Base-by-base conservation (phyloP, 1,139 yeast species). In the Pichia sp. region DNA sequence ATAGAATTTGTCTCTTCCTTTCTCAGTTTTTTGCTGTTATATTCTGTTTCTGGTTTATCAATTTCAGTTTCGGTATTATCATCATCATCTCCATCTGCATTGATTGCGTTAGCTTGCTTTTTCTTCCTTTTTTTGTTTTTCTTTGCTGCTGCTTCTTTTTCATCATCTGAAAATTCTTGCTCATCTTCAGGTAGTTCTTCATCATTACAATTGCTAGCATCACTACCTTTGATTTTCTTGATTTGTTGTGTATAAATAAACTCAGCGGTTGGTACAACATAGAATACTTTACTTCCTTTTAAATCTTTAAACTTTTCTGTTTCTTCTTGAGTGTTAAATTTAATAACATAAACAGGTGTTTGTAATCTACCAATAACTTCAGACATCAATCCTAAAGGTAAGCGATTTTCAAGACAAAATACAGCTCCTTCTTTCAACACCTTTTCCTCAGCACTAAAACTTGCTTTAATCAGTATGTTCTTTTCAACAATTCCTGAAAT, bases 141-240 rank as follows among this genome's bases (percentile, higher is more conserved):
- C 54, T 78, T 85, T 54, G 76, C 78, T 4, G 74, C 72, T 11
- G 72, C 74, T 53, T 89, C 97, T 52, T 73, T 73, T 59, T 89
- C 96, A 62, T 91, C 97, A 57, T 91, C 97, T 1, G 96, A 86
- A 52, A 81, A 91, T 55, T 91, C 97, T 59, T 87, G 96, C 58
- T 91, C 97, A 31, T 84, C 94, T 52, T 78, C 86, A 0, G 96
- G 89, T 20, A 89, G 63, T 55, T 91, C 99, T 64, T 91, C 98
- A 61, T 91, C 98, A 58, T 87, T 85, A 58, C 87, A 80, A 53
- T 91, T 91, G 55, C 95, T 83, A 0, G 98, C 98, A 64, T 91
- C 99, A 1, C 91, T 81, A 13, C 97, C 98, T 55, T 82, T 88
- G 19, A 78, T 49, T 21, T 71, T 67, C 52, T 78, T 83, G 39